phyloP scores from a whole-genome alignment of 129 eudicot genomes.

The Daucus carota region DNA sequence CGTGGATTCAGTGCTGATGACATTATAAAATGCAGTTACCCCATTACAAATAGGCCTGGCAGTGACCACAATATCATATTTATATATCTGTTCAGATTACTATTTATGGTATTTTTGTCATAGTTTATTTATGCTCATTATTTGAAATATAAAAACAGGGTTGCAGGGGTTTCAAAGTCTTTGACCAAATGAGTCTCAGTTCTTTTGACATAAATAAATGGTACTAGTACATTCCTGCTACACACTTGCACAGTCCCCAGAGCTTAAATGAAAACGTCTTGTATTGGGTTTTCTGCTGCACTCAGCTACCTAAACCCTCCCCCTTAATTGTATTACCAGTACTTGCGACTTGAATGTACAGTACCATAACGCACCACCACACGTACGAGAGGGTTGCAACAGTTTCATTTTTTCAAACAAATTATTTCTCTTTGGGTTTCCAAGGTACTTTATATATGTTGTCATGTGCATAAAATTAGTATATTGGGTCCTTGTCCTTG shows the following conservation, averaged over 20 bases:
- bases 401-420: no score
- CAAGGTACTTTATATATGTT: no score
- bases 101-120: background rate
- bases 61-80: background rate
- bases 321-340: background rate
- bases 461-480: no score
- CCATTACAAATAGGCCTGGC: background rate
- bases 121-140: background rate
- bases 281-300: slow-evolving; percentile 22
- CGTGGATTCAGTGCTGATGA: background rate
- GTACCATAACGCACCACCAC: no score
- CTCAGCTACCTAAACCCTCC: background rate
- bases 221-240: slow-evolving; percentile 23
- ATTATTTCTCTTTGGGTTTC: no score
- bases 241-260: slow-evolving; percentile 13
- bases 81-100: background rate
- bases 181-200: slow-evolving; percentile 22
- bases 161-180: slow-evolving; percentile 12
- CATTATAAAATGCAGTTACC: slow-evolving; percentile 7
- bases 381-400: no score
- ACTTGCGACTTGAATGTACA: background rate
- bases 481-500: no score
- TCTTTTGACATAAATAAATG: slow-evolving; percentile 18
- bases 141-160: background rate
- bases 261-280: slow-evolving; percentile 34